phyloP scores from a whole-genome alignment of 176 grass and related monocot genomes.

The Melocanna baccifera region DNA sequence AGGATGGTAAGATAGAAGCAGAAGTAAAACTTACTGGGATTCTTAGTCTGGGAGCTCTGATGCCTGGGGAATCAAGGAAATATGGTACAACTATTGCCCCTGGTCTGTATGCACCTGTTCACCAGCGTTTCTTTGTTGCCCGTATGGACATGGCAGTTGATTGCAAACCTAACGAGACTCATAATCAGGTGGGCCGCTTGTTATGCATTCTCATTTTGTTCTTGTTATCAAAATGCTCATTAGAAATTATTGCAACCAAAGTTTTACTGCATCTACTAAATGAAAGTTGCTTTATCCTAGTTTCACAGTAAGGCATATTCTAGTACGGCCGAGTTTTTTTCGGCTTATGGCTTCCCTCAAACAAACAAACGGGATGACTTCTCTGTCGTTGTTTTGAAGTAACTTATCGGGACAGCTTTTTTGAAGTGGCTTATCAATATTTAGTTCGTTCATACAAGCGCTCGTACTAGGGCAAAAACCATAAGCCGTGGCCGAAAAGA shows the following conservation, averaged over 20 bases:
- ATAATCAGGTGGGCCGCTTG: constrained; percentile 77
- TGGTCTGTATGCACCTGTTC: constrained; percentile 97
- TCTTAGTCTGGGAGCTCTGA: constrained; percentile 94
- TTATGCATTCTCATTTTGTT: neutral
- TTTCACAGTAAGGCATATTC: neutral
- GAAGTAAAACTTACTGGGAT: constrained; percentile 99
- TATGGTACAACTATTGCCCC: constrained; percentile 98
- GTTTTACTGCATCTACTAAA: neutral
- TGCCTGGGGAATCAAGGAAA: constrained; percentile 94
- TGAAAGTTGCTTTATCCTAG: neutral
- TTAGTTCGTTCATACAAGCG: too few relatives aligned
- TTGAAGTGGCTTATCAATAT: too few relatives aligned
- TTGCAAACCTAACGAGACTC: constrained; percentile 89
- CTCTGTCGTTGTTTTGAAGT: too few relatives aligned
- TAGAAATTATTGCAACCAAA: neutral
- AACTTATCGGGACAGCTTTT: too few relatives aligned
- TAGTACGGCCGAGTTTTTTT: too few relatives aligned
- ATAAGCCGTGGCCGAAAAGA: too few relatives aligned
- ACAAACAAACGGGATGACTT: too few relatives aligned
- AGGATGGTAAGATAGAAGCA: constrained; percentile 99
- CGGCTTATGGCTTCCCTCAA: too few relatives aligned
- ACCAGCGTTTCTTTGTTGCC: constrained; percentile 99
- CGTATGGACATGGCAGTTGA: constrained; percentile 99
- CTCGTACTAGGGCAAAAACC: too few relatives aligned
- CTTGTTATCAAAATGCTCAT: neutral